Evolutionary conservation across 2,329 filamentous ascomycete genomes (phyloP).

Genomic region (Pestalotiopsis fici): DNA sequence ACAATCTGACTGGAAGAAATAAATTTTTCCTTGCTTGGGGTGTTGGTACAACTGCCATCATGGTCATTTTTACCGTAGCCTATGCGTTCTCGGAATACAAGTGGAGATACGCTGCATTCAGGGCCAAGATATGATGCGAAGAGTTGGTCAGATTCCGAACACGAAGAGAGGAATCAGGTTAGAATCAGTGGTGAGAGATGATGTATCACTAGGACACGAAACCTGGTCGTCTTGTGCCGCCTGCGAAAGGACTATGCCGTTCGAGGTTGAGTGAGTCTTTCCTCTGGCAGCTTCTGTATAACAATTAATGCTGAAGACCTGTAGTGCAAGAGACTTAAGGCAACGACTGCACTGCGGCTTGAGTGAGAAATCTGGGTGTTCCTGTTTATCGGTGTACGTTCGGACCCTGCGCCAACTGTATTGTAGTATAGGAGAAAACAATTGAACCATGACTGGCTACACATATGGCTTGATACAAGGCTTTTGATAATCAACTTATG

Average conservation of each 20-base stretch:
- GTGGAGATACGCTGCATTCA: not conserved
- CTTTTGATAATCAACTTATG: not conserved
- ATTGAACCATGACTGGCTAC: not conserved
- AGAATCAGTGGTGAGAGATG: not conserved
- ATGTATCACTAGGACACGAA: not conserved
- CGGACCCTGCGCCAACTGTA: not conserved
- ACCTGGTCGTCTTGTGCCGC: not conserved
- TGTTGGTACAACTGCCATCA: not conserved
- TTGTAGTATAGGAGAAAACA: not conserved
- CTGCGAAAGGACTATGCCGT: not conserved
- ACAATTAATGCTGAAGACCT: not conserved
- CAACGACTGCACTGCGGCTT: not conserved
- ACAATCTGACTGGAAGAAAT: not conserved
- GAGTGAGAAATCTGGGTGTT: not conserved
- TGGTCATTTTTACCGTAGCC: not conserved
- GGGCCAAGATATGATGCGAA: not conserved
- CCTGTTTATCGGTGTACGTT: not conserved
- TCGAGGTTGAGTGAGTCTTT: not conserved
- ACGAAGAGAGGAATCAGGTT: not conserved
- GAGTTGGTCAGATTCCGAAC: not conserved
- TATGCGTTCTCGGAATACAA: not conserved
- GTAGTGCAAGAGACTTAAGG: not conserved
- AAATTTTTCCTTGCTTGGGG: not conserved
- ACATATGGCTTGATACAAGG: not conserved
- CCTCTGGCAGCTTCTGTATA: not conserved